Conservation (phyloP, 331 rosid species). For the Rosa hybrid region DNA sequence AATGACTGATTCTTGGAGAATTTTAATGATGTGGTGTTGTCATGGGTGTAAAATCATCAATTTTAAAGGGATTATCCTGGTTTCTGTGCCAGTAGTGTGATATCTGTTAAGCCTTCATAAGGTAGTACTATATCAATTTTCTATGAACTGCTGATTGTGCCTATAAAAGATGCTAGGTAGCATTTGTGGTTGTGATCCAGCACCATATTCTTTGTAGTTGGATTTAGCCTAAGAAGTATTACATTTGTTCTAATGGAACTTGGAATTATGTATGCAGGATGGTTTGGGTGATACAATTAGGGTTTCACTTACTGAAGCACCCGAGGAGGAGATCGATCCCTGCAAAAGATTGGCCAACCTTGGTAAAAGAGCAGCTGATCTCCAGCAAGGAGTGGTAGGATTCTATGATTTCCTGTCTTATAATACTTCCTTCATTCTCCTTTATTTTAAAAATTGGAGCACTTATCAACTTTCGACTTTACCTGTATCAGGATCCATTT, state of each 20-base stretch:
- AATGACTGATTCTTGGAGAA: not conserved
- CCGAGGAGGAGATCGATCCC: constrained; percentile 98
- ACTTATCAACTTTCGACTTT: constrained; percentile 20
- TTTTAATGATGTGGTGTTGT: not conserved
- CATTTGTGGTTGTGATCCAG: not conserved
- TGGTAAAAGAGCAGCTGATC: constrained; percentile 79
- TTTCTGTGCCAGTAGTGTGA: constrained; percentile 1
- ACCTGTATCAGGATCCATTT: constrained; percentile 71
- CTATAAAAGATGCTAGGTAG: not conserved
- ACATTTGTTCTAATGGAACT: not conserved
- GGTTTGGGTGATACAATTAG: constrained; percentile 98
- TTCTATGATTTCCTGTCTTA: constrained; percentile 24
- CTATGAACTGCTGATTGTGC: constrained; percentile 7
- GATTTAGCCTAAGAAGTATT: not conserved
- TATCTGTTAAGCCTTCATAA: not conserved
- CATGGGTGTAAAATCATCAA: constrained; percentile 11
- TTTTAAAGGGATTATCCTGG: not conserved
- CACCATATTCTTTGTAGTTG: not conserved
- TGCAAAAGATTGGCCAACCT: constrained; percentile 90
- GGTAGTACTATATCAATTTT: not conserved
- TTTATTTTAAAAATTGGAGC: constrained; percentile 10
- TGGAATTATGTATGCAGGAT: constrained; percentile 53
- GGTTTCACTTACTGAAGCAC: constrained; percentile 98
- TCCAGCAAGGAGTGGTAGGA: constrained; percentile 95
- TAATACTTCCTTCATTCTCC: constrained; percentile 10